Percentiles rank a stretch among this genome's conserved stretches.
phyloP scores from a whole-genome alignment of 371 early-diverging fungal genomes.

The Mortierella sp. region DNA sequence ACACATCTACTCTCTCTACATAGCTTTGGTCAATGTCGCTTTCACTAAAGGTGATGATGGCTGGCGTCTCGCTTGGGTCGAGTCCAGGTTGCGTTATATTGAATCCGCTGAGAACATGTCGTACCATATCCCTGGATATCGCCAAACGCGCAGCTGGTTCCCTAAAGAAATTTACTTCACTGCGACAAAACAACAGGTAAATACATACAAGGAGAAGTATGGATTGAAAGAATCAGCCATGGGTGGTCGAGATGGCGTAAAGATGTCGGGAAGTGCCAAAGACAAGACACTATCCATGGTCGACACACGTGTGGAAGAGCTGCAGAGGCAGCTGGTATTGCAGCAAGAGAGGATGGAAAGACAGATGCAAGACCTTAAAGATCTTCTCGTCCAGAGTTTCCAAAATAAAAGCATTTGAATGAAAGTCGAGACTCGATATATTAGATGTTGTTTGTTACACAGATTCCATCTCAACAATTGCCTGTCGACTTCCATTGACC shows the following conservation, averaged over 20 bases:
- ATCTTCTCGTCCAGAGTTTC: background rate
- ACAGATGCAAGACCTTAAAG: background rate
- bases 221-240: background rate
- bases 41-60: conserved; percentile 17
- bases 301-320: background rate
- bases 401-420: background rate
- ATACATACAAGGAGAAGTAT: background rate
- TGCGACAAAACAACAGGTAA: background rate
- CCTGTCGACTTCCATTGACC: too few species aligned
- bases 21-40: conserved; percentile 33
- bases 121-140: conserved; percentile 12
- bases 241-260: background rate
- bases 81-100: conserved; percentile 8
- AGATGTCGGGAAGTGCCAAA: background rate
- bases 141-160: conserved; percentile 8
- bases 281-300: background rate
- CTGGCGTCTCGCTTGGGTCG: conserved; percentile 13
- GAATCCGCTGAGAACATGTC: conserved; percentile 16
- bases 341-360: conserved; percentile 2
- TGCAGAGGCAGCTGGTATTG: background rate
- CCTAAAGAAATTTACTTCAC: conserved; percentile 12
- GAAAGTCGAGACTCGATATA: too few species aligned
- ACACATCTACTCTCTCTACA: background rate
- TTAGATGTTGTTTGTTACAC: too few species aligned
- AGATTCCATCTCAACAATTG: too few species aligned